phyloP scores from a whole-genome alignment of 1,284 basidiomycete species.

The Omphalotus olearius region DNA sequence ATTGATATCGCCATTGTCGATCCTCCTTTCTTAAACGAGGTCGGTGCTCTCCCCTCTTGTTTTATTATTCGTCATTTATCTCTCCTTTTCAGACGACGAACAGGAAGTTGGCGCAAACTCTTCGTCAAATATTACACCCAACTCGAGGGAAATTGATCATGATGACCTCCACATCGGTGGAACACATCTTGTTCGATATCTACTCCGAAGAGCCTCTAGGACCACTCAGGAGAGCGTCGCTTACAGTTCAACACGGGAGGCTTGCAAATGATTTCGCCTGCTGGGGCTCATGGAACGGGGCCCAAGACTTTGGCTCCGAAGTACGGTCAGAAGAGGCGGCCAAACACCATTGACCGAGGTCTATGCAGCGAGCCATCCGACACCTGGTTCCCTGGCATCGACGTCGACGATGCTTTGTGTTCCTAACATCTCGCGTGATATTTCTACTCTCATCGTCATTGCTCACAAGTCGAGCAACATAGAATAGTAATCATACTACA shows the following conservation, averaged over 20 bases:
- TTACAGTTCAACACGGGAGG: constrained; percentile 31
- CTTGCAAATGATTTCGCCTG: constrained; percentile 38
- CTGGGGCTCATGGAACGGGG: constrained; percentile 39
- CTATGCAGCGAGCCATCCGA: no score
- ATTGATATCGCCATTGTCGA: constrained; percentile 36
- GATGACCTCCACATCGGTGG: constrained; percentile 34
- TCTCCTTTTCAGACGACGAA: constrained; percentile 32
- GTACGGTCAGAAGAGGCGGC: no score
- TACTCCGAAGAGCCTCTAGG: constrained; percentile 33
- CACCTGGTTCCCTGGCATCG: no score
- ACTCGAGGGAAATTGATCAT: constrained; percentile 32
- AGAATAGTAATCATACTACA: no score
- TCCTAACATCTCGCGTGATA: no score
- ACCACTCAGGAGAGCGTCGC: constrained; percentile 27
- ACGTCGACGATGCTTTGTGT: no score
- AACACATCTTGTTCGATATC: constrained; percentile 27
- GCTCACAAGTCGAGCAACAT: no score
- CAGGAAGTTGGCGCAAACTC: constrained; percentile 27
- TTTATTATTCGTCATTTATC: not conserved
- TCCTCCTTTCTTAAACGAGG: constrained; percentile 41
- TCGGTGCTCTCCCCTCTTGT: constrained; percentile 16
- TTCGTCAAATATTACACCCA: constrained; percentile 33
- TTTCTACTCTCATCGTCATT: no score
- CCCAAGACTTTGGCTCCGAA: constrained; percentile 27
- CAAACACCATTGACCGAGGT: no score